These are phyloP conservation scores for Collybiopsis confluens DNA, from an alignment of 768 basidiomycete genomes.

Conservation along the genomic window DNA sequence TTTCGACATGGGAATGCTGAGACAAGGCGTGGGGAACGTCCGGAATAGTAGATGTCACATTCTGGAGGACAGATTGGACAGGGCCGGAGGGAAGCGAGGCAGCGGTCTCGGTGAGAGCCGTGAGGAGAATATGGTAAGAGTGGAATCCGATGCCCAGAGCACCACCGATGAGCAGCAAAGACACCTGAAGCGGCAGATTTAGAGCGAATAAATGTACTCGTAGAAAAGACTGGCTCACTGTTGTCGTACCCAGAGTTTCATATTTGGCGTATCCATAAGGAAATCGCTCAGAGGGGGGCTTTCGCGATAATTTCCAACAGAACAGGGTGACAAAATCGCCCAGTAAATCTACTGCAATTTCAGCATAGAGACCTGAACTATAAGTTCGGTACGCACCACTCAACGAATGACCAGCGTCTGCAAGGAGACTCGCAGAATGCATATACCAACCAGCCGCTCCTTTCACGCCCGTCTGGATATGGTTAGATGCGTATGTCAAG, in stretches of 20 bases:
- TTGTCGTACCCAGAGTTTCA: constrained; percentile 91
- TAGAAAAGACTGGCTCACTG: constrained; percentile 42
- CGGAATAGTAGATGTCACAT: constrained; percentile 50
- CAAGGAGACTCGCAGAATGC: constrained; percentile 87
- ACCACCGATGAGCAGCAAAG: constrained; percentile 80
- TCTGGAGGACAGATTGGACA: constrained; percentile 58
- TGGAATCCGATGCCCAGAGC: constrained; percentile 86
- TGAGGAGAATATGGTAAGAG: constrained; percentile 79
- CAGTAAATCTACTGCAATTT: constrained; percentile 54
- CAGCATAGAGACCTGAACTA: not conserved
- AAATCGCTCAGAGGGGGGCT: constrained; percentile 73
- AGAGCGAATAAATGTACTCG: too few species aligned
- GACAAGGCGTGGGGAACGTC: constrained; percentile 44
- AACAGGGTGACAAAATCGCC: constrained; percentile 91
- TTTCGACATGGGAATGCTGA: constrained; percentile 53
- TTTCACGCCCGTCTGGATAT: constrained; percentile 58
- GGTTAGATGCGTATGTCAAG: not conserved
- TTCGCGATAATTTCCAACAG: constrained; percentile 81
- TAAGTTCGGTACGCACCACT: constrained; percentile 54
- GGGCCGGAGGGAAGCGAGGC: constrained; percentile 61
- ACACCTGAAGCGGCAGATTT: too few species aligned
- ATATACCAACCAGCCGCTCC: constrained; percentile 85
- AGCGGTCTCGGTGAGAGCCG: constrained; percentile 64
- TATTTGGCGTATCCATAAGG: constrained; percentile 93
- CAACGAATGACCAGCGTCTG: constrained; percentile 90